These are phyloP conservation scores for Vanilla planifolia DNA, from an alignment of 106 monocot species.

Conservation along the genomic window DNA sequence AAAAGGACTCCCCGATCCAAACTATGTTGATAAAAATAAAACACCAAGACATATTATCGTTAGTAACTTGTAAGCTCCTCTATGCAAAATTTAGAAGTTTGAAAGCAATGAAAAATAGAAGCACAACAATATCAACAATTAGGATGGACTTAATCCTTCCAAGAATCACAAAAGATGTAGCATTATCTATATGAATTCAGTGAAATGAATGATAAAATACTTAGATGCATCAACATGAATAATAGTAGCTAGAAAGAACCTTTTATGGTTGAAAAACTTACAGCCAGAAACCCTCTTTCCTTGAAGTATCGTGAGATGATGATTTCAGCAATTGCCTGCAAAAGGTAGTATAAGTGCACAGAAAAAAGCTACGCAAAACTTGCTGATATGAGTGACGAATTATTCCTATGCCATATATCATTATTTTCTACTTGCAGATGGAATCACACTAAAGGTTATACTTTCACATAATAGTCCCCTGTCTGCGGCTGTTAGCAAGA, in stretches of 20 bases:
- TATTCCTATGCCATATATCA: neutral
- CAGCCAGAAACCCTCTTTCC: slow-evolving; percentile 50
- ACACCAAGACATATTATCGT: too few relatives aligned
- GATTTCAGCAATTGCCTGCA: slow-evolving; percentile 91
- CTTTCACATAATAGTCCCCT: neutral
- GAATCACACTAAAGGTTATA: neutral
- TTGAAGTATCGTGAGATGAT: slow-evolving; percentile 67
- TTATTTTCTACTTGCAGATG: neutral
- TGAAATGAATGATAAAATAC: neutral
- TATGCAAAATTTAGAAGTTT: too few relatives aligned
- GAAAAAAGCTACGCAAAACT: neutral
- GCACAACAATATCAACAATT: too few relatives aligned
- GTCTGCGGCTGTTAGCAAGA: neutral
- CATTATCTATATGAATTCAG: slow-evolving; percentile 5
- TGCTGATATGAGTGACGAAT: neutral
- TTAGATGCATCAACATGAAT: slow-evolving; percentile 1
- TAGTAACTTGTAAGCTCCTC: too few relatives aligned
- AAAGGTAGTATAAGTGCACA: neutral
- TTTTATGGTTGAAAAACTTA: slow-evolving; percentile 30
- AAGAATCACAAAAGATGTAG: too few relatives aligned
- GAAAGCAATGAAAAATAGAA: too few relatives aligned
- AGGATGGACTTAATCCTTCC: too few relatives aligned
- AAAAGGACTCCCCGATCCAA: too few relatives aligned
- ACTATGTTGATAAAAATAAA: too few relatives aligned
- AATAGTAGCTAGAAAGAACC: slow-evolving; percentile 5